A percentile compares a stretch with the other conserved stretches of the same genome.
phyloP scores from a whole-genome alignment of 768 basidiomycete species.

The Russula emetica region DNA sequence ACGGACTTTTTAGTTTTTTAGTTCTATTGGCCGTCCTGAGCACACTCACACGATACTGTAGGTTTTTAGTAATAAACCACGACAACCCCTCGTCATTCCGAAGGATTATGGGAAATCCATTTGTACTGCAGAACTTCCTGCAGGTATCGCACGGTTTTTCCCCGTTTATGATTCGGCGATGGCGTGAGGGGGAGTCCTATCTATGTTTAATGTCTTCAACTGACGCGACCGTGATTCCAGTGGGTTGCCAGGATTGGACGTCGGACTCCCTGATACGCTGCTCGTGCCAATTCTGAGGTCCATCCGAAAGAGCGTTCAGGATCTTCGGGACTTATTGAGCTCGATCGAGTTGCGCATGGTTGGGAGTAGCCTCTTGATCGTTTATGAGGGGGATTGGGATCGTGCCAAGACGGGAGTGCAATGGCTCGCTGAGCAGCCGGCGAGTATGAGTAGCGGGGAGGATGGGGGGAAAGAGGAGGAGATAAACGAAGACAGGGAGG shows the following conservation, averaged over 20 bases:
- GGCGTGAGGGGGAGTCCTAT: constrained; percentile 14
- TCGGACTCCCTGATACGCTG: constrained; percentile 52
- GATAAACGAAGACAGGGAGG: constrained; percentile 8
- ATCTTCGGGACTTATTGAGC: constrained; percentile 48
- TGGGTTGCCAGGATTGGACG: constrained; percentile 28
- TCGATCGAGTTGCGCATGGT: constrained; percentile 71
- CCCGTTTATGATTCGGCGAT: constrained; percentile 43
- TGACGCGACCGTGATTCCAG: constrained; percentile 11
- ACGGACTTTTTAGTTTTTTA: not conserved
- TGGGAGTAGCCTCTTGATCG: constrained; percentile 72
- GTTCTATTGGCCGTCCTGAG: not conserved
- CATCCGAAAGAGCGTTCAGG: constrained; percentile 49
- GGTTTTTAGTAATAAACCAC: constrained; percentile 15
- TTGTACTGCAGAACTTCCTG: constrained; percentile 58
- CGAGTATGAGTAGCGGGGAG: constrained; percentile 2
- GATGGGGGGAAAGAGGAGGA: constrained; percentile 24
- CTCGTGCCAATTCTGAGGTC: constrained; percentile 56
- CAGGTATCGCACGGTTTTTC: constrained; percentile 80
- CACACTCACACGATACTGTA: constrained; percentile 57
- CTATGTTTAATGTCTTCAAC: constrained; percentile 7
- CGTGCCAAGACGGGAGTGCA: constrained; percentile 19
- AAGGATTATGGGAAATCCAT: constrained; percentile 79
- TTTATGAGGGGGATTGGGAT: constrained; percentile 64
- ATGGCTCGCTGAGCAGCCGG: constrained; percentile 17
- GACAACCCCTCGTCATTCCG: constrained; percentile 55